Conservation (phyloP, 768 basidiomycete species). For the Collybiopsis luxurians region DNA sequence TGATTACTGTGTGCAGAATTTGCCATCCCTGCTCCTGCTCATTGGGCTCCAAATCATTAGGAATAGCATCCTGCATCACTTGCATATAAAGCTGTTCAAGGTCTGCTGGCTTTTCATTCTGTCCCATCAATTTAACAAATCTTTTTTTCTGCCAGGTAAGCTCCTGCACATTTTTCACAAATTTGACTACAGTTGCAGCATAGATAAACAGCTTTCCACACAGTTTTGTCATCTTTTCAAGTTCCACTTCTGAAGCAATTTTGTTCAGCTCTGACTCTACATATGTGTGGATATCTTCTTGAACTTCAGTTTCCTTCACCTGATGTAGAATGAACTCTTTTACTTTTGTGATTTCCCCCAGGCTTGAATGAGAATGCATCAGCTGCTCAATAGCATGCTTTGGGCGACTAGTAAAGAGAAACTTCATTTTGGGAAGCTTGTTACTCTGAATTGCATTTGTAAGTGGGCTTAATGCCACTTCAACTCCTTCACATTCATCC, state of each 20-base stretch:
- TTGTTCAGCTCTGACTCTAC: background rate
- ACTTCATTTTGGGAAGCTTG: background rate
- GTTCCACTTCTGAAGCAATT: background rate
- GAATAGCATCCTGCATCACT: background rate
- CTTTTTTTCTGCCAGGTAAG: background rate
- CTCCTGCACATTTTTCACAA: background rate
- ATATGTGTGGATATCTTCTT: background rate
- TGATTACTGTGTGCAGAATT: background rate
- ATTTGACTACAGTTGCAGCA: constrained; percentile 3
- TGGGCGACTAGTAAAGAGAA: constrained; percentile 1
- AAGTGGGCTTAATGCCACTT: background rate
- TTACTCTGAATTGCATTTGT: background rate
- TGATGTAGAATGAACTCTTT: background rate
- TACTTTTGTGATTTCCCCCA: background rate
- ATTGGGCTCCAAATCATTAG: background rate
- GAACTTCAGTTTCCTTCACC: background rate
- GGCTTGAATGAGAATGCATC: background rate
- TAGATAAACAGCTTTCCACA: constrained; percentile 4
- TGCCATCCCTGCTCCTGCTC: background rate
- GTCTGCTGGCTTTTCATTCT: background rate
- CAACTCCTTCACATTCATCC: background rate
- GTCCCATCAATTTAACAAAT: background rate
- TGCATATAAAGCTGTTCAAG: background rate
- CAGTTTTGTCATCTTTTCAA: background rate
- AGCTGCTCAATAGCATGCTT: background rate